Conservation (phyloP, 2,329 filamentous ascomycete species). For the Lachnellula willkommii region DNA sequence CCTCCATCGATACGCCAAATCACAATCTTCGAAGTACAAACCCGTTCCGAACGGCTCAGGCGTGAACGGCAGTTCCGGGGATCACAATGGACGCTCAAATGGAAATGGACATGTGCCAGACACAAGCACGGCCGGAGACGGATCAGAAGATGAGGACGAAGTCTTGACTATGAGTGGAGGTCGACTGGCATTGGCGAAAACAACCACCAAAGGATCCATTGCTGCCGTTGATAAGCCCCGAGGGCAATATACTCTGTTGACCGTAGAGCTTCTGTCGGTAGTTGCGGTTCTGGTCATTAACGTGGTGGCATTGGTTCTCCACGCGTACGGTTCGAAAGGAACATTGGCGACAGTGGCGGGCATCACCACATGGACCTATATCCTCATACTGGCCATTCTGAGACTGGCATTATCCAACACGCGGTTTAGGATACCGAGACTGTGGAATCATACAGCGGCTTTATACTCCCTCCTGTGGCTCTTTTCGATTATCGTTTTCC, state of each 20-base stretch:
- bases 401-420: slow-evolving; percentile 63
- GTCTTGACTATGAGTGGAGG: slow-evolving; percentile 52
- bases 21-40: slow-evolving; percentile 54
- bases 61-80: slow-evolving; percentile 33
- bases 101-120: slow-evolving; percentile 31
- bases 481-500: slow-evolving; percentile 69
- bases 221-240: slow-evolving; percentile 71
- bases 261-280: slow-evolving; percentile 71
- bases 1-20: slow-evolving; percentile 46
- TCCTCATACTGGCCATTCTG: slow-evolving; percentile 65
- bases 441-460: slow-evolving; percentile 90
- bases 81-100: slow-evolving; percentile 18
- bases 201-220: slow-evolving; percentile 56
- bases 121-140: slow-evolving; percentile 38
- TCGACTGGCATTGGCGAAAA: slow-evolving; percentile 53
- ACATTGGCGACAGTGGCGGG: slow-evolving; percentile 58
- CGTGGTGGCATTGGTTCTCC: slow-evolving; percentile 55
- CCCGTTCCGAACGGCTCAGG: slow-evolving; percentile 43
- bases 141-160: slow-evolving; percentile 54
- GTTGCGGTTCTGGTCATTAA: slow-evolving; percentile 67
- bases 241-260: slow-evolving; percentile 63
- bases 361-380: slow-evolving; percentile 74
- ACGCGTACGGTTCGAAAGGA: slow-evolving; percentile 54
- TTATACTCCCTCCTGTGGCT: slow-evolving; percentile 83
- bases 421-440: slow-evolving; percentile 60